phyloP scores from a whole-genome alignment of 352 stramenopile species.

The Globisporangium recalcitrans region DNA sequence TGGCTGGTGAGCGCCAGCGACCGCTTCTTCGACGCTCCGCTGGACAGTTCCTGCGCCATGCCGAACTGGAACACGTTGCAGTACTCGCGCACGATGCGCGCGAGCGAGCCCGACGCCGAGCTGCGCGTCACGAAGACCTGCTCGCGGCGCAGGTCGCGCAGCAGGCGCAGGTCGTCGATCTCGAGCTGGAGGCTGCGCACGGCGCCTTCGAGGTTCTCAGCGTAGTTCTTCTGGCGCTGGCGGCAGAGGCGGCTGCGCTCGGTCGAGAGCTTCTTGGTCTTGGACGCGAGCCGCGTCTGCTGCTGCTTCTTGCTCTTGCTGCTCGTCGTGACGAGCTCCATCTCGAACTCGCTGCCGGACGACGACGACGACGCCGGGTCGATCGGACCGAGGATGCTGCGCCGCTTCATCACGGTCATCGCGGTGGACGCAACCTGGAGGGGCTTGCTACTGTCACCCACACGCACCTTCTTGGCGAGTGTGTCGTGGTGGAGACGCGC shows the following conservation, averaged over 20 bases:
- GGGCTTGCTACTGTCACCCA: background rate
- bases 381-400: conserved; percentile 1
- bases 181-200: conserved; percentile 8
- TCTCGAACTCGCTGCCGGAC: conserved; percentile 2
- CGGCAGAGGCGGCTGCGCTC: conserved; percentile 21
- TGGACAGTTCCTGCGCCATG: background rate
- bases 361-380: background rate
- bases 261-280: conserved; percentile 18
- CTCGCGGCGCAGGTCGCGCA: conserved; percentile 12
- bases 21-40: conserved; percentile 21
- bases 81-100: conserved; percentile 16
- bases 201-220: conserved; percentile 10
- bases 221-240: conserved; percentile 21
- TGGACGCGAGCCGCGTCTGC: conserved; percentile 1
- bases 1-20: conserved; percentile 14
- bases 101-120: conserved; percentile 2
- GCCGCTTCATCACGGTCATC: background rate
- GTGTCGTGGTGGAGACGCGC: background rate
- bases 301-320: conserved; percentile 3
- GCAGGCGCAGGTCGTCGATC: conserved; percentile 6
- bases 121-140: conserved; percentile 12
- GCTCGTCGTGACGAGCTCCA: background rate
- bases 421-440: background rate
- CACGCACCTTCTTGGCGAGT: background rate
- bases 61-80: conserved; percentile 14